Conservation (phyloP, 176 grass and related monocot genomes). For the Urochloa ruziziensis region DNA sequence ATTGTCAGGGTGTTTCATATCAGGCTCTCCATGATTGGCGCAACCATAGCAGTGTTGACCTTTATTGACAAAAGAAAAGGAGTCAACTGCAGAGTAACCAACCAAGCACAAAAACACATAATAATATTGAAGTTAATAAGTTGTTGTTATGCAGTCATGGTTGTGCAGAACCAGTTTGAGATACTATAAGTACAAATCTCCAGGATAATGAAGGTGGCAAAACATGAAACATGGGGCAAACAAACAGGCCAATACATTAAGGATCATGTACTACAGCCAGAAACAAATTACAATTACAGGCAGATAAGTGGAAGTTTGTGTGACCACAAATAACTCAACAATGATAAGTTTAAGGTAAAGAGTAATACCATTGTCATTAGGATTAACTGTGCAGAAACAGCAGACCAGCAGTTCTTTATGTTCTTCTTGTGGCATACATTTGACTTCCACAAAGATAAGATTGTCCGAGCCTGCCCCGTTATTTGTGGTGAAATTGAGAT, state of each 20-base stretch:
- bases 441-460: conserved; percentile 26
- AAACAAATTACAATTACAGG: neutral
- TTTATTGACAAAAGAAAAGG: neutral
- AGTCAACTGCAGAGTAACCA: conserved; percentile 2
- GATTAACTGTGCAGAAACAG: conserved; percentile 23
- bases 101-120: neutral
- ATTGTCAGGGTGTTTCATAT: conserved; percentile 9
- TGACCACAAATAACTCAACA: neutral
- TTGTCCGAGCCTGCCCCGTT: neutral
- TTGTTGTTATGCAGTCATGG: neutral
- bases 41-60: conserved; percentile 19
- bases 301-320: neutral
- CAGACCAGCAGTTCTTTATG: neutral
- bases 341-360: neutral
- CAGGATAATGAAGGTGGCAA: neutral
- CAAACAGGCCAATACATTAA: neutral
- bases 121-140: neutral
- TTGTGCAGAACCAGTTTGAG: neutral
- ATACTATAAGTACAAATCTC: neutral
- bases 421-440: neutral
- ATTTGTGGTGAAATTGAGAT: conserved; percentile 32
- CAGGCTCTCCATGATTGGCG: neutral
- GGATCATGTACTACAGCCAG: neutral
- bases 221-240: neutral
- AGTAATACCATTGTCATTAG: neutral